These are phyloP conservation scores for Cyclocybe aegerita DNA, from an alignment of 768 basidiomycete genomes.

Conservation along the genomic window DNA sequence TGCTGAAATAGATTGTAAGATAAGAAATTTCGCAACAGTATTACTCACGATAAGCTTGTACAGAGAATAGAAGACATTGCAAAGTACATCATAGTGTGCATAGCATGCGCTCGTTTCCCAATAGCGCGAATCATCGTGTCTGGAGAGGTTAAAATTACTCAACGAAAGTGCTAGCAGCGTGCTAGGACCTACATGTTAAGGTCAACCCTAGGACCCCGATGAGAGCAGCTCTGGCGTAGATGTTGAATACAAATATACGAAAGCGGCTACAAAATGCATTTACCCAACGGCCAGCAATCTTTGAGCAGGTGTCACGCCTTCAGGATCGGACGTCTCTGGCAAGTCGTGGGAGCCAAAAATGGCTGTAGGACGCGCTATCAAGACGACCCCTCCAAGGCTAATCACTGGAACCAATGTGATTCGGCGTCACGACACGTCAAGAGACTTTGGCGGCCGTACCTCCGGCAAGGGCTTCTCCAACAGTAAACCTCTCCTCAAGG, in stretches of 20 bases:
- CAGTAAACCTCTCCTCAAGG: conserved; percentile 56
- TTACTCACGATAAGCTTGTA: conserved; percentile 31
- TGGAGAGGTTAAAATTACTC: conserved; percentile 6
- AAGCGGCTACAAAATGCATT: background rate
- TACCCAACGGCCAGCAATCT: conserved; percentile 46
- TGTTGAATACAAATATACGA: background rate
- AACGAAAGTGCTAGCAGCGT: background rate
- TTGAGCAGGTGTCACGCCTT: conserved; percentile 28
- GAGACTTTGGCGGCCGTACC: conserved; percentile 23
- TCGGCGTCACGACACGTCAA: too few relatives aligned
- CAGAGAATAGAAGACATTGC: conserved; percentile 50
- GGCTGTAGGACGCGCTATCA: conserved; percentile 77
- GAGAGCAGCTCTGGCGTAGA: conserved; percentile 47
- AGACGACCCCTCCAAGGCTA: conserved; percentile 72
- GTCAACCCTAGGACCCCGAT: conserved; percentile 62
- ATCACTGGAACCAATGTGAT: conserved; percentile 35
- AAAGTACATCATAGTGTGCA: conserved; percentile 71
- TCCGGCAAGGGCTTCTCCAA: conserved; percentile 50
- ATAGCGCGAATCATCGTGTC: conserved; percentile 55
- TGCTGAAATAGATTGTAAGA: conserved; percentile 27
- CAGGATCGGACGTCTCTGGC: conserved; percentile 18
- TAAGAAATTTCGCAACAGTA: background rate
- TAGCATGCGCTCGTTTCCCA: conserved; percentile 69
- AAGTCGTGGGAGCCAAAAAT: conserved; percentile 52
- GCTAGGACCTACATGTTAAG: conserved; percentile 60